Evolutionary conservation across 176 grass and related monocot species (phyloP), one percentile per base, ranked within the genome.

Genomic region (Paspalum vaginatum): DNA sequence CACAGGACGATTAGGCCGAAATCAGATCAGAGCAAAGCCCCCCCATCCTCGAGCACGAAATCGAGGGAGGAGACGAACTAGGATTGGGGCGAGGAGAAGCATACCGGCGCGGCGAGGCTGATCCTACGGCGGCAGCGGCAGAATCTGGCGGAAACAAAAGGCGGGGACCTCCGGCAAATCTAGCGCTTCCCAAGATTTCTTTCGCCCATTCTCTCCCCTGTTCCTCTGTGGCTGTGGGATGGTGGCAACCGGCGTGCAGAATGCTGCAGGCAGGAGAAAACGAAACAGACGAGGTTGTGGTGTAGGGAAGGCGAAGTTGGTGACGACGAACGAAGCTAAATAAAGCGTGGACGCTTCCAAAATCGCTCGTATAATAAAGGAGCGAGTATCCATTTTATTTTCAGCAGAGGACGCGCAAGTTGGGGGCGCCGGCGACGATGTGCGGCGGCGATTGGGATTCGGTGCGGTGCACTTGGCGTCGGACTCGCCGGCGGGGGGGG

Each of bases 21-120:
- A 75, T 10, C 42, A 48, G 68, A 81, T 43, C 77, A 80, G 61
- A 52, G n/a, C 24, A 86, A 14, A 75, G 67, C 60, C 27, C 42
- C 37, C 18, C 61, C 42, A 49, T 68, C 48, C 11, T 74, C 16
- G 68, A 49, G 24, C 13, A 13, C 47, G 58, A 66, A 79, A 62
- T 39, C 58, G 65, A 58, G 67, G 51, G 65, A 53, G 57, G 12
- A 43, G 76, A 56, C 22, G 39, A 79, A 8, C 47, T 2, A 38
- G 74, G 64, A 76, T 21, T 25, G n/a, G 9, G 44, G n/a, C 45
- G 43, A 70, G 5, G 58, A 7, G 27, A 61, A 44, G 63, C 18
- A 58, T 65, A 25, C 56, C 39, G 71, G 57, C 6, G 40, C 40
- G 22, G 27, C 24, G 58, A n/a, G 17, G 22, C 50, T 1, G 56